Base-by-base conservation (phyloP, 2,329 filamentous ascomycete species). In the Nectriaceae sp. region DNA sequence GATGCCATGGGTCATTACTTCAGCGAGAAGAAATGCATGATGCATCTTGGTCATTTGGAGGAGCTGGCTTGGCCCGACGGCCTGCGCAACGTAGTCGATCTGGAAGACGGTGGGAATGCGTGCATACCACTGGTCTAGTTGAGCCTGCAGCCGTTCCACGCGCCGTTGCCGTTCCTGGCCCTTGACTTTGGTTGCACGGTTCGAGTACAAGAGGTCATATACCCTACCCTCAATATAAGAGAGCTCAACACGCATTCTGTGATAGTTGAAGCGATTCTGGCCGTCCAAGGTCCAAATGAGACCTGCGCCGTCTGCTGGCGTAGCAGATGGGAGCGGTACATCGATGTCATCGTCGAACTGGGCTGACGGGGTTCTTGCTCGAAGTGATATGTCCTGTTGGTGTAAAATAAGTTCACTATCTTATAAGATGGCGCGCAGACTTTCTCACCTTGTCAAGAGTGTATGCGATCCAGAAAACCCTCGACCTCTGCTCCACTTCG, bases 391-490 rank as follows among this genome's bases (percentile, higher is more conserved):
- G 6, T 65, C 61, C 63, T 65, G 20, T 3, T 5, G 0, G 24
- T 61, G 0, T 44, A 13, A 5, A 3, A 5, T 11, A 2, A 1
- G 3, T 24, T 6, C 11, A 3, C 2, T n/a, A n/a, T n/a, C n/a
- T n/a, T n/a, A n/a, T n/a, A n/a, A n/a, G n/a, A n/a, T n/a, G n/a
- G n/a, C n/a, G n/a, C n/a, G n/a, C n/a, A n/a, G n/a, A n/a, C n/a
- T n/a, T 8, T 15, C 44, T 38, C 44, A 72, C 70, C 59, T 73
- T 74, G 44, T 75, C 72, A 4, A 74, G 54, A 3, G 56, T 57
- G 31, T 74, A 75, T 3, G 69, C 67, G 6, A 73, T 64, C 72
- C 71, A 75, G 37, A 75, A 75, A 2, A 74, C 60, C 0, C 70
- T 60, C 3, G 60, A 60, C 21, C 71, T 56, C 22, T 73, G 69